Conservation (phyloP, 2,329 filamentous ascomycete species). For the Hortaea sp. region DNA sequence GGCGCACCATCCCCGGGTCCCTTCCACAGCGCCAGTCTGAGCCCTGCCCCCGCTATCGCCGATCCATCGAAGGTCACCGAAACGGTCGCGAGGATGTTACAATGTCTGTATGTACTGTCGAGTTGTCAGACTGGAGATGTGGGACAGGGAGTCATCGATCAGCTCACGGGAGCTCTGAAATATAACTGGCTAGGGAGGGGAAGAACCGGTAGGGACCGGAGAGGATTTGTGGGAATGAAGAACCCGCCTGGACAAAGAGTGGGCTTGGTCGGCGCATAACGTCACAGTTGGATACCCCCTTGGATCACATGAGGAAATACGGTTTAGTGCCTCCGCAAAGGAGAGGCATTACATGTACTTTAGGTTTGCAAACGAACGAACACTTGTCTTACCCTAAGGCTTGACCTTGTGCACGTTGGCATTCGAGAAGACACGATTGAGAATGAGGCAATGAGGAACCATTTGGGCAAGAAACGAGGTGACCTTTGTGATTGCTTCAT, state of each 20-base stretch:
- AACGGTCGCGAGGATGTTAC: slow-evolving; percentile 88
- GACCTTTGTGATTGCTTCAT: no score
- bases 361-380: no score
- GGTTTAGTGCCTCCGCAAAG: no score
- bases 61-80: slow-evolving; percentile 69
- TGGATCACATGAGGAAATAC: no score
- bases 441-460: no score
- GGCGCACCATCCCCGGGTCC: slow-evolving; percentile 13
- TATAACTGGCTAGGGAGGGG: slow-evolving; percentile 94
- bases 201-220: slow-evolving; percentile 75
- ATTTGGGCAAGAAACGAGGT: no score
- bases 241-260: slow-evolving; percentile 21
- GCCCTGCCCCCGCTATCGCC: slow-evolving; percentile 8
- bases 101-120: slow-evolving; percentile 86
- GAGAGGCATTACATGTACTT: no score
- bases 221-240: slow-evolving; percentile 73
- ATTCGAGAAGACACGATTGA: no score
- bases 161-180: slow-evolving; percentile 78
- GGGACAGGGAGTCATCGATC: slow-evolving; percentile 66
- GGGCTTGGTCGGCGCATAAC: not conserved
- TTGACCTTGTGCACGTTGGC: no score
- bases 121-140: slow-evolving; percentile 64
- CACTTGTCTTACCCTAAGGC: no score
- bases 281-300: no score
- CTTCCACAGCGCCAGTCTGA: slow-evolving; percentile 10